phyloP scores from a whole-genome alignment of 805 yeast species.

The Brettanomyces bruxellensis region DNA sequence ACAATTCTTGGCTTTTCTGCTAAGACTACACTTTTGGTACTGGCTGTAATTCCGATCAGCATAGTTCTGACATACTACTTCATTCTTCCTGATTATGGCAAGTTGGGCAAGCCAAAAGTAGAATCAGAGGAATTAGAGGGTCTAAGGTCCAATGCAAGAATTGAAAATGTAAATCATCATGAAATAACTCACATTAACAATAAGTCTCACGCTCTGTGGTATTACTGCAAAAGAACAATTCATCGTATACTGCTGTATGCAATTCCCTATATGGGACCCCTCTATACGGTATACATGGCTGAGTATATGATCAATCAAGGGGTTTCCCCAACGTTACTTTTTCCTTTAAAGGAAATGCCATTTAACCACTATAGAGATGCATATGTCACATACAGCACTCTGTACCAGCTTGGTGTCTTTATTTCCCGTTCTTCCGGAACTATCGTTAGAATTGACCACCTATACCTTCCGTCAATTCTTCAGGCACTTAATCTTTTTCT shows the following conservation, averaged over 20 bases:
- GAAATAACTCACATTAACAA: neutral
- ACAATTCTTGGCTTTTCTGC: conserved; percentile 55
- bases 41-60: conserved; percentile 31
- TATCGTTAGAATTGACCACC: conserved; percentile 45
- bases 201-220: neutral
- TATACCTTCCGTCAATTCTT: conserved; percentile 55
- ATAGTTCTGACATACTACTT: conserved; percentile 20
- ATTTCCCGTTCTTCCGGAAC: conserved; percentile 79
- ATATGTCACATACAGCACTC: conserved; percentile 83
- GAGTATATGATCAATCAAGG: conserved; percentile 92
- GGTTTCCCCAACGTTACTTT: conserved; percentile 77
- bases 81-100: conserved; percentile 15
- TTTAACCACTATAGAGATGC: conserved; percentile 69
- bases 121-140: neutral
- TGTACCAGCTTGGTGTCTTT: conserved; percentile 90
- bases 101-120: neutral
- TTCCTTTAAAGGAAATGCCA: conserved; percentile 64
- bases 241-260: conserved; percentile 34
- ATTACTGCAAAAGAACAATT: conserved; percentile 19
- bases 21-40: conserved; percentile 44
- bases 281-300: conserved; percentile 71
- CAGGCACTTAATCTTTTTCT: conserved; percentile 58
- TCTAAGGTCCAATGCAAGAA: neutral
- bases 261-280: conserved; percentile 72
- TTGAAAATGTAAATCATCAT: neutral